These are phyloP conservation scores for Ballota nigra DNA, from an alignment of 257 asterid genomes.

Conservation along the genomic window DNA sequence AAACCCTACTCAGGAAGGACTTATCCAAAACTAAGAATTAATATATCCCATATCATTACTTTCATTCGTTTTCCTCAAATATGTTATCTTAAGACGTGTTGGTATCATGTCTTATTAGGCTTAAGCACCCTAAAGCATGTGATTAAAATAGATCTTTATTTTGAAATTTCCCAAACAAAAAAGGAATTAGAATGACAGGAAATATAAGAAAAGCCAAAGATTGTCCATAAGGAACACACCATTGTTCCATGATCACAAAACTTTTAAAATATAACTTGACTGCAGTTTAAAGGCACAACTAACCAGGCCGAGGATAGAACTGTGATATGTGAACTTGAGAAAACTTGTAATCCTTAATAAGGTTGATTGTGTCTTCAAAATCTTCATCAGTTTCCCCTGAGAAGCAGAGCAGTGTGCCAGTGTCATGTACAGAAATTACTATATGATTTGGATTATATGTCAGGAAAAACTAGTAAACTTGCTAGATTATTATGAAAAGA, in stretches of 20 bases:
- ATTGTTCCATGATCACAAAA: background rate
- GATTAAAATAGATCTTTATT: too few species aligned
- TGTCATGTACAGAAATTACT: conserved; percentile 8
- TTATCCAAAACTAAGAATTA: background rate
- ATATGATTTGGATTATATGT: background rate
- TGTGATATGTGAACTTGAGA: conserved; percentile 96
- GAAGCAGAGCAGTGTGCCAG: conserved; percentile 21
- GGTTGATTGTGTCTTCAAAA: conserved; percentile 73
- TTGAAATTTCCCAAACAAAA: background rate
- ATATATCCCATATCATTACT: background rate
- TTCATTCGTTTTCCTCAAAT: background rate
- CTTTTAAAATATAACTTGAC: background rate
- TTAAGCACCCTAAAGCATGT: background rate
- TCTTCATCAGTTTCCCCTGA: conserved; percentile 96
- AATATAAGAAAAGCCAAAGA: background rate
- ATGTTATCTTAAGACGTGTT: background rate
- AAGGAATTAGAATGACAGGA: background rate
- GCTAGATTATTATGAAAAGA: background rate
- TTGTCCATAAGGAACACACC: background rate
- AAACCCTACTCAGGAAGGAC: background rate
- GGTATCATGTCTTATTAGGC: background rate
- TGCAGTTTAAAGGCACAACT: conserved; percentile 17
- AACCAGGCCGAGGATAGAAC: conserved; percentile 93
- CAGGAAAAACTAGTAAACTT: background rate
- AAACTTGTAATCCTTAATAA: conserved; percentile 73